phyloP scores from a whole-genome alignment of 1,139 yeast species.

The Pichia sp. region DNA sequence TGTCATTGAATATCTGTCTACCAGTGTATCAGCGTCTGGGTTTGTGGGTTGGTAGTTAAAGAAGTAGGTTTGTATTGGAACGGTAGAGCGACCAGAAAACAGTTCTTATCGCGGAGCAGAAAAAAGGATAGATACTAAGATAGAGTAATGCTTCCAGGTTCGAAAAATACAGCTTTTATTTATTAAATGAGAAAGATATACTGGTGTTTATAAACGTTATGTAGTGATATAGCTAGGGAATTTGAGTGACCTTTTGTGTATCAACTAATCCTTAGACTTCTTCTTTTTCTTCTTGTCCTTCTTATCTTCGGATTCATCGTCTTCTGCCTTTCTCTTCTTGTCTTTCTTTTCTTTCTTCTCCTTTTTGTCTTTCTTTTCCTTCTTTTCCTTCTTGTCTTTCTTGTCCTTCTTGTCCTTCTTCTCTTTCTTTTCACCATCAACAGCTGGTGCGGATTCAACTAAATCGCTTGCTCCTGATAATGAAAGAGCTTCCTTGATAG shows the following conservation, averaged over 20 bases:
- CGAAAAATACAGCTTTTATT: conserved; percentile 1
- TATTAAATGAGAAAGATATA: neutral
- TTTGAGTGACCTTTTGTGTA: neutral
- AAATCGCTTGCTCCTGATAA: conserved; percentile 43
- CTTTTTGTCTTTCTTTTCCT: conserved; percentile 43
- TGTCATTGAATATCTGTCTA: too few species aligned
- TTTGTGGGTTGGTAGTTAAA: neutral
- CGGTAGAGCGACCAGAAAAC: too few species aligned
- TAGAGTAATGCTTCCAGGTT: neutral
- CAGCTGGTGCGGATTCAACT: conserved; percentile 46
- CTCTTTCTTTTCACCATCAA: conserved; percentile 49
- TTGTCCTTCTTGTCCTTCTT: conserved; percentile 44
- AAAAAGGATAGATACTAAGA: neutral
- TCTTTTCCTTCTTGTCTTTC: conserved; percentile 42
- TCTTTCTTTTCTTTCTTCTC: conserved; percentile 23
- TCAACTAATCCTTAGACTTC: conserved; percentile 40
- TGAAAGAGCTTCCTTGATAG: conserved; percentile 84
- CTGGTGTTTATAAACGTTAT: conserved; percentile 9
- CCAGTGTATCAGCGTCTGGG: too few species aligned
- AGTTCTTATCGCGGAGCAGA: too few species aligned
- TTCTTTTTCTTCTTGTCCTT: conserved; percentile 42
- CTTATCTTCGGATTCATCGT: conserved; percentile 34
- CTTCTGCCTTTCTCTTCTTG: conserved; percentile 28
- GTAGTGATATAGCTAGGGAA: neutral
- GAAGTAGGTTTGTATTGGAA: too few species aligned